phyloP scores from a whole-genome alignment of 306 rosid genomes.

The Oemleria cerasiformis region DNA sequence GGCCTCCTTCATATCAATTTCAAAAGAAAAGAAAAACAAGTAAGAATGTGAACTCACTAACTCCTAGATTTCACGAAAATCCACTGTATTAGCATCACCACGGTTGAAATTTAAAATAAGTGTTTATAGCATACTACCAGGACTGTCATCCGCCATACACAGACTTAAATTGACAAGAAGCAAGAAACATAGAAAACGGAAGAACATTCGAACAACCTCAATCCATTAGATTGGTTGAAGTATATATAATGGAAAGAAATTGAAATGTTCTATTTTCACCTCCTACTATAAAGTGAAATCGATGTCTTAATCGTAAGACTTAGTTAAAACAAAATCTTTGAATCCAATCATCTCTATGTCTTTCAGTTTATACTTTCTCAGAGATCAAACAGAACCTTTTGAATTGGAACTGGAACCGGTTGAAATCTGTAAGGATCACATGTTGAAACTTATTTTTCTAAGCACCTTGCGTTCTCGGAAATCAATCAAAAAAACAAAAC shows the following conservation, averaged over 20 bases:
- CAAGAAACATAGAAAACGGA: background rate
- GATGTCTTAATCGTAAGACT: background rate
- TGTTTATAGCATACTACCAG: background rate
- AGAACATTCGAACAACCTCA: background rate
- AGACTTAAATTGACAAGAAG: background rate
- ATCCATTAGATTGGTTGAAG: background rate
- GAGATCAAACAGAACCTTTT: background rate
- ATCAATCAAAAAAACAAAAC: background rate
- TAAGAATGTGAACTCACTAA: slow-evolving; percentile 2
- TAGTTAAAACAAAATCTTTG: background rate
- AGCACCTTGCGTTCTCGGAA: background rate
- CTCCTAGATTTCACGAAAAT: background rate
- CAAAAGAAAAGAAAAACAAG: slow-evolving; percentile 13
- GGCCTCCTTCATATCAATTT: slow-evolving; percentile 43
- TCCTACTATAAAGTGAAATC: background rate
- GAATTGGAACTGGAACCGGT: background rate
- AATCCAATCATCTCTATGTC: background rate
- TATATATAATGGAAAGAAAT: background rate
- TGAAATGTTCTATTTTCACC: background rate
- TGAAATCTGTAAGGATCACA: background rate
- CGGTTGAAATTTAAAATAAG: background rate
- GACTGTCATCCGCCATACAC: background rate
- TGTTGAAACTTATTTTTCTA: background rate
- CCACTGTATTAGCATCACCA: background rate
- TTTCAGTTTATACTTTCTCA: background rate